These are phyloP conservation scores for Sporisorium scitamineum DNA, from an alignment of 1,284 basidiomycete species.

Conservation along the genomic window DNA sequence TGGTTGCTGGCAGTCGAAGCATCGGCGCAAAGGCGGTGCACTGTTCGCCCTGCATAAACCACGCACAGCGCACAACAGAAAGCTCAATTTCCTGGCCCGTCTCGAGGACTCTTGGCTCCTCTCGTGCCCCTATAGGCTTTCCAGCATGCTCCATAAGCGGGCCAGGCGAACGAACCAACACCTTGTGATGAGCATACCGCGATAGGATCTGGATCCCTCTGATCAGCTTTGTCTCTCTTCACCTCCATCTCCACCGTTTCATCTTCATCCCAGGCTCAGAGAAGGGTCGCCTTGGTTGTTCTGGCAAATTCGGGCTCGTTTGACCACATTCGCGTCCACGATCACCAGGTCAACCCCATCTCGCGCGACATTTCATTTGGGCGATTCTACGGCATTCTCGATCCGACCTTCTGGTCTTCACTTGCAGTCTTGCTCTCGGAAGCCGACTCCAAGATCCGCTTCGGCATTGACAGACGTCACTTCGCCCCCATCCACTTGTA, in stretches of 20 bases:
- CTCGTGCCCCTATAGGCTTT: neutral
- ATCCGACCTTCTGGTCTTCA: neutral
- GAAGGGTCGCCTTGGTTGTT: neutral
- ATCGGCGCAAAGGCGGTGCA: neutral
- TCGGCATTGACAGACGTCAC: neutral
- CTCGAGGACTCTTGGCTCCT: slow-evolving; percentile 1
- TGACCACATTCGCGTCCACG: neutral
- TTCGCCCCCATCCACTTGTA: neutral
- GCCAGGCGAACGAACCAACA: neutral
- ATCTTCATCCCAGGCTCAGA: neutral
- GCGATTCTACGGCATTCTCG: neutral
- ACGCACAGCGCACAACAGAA: neutral
- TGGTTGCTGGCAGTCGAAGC: neutral
- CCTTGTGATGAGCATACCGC: neutral
- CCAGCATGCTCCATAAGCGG: slow-evolving; percentile 3
- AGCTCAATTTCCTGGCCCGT: slow-evolving; percentile 2
- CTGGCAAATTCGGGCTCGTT: neutral
- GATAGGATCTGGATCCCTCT: neutral
- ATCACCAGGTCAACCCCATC: slow-evolving; percentile 1
- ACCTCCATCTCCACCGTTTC: slow-evolving; percentile 7
- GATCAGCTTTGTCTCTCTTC: neutral
- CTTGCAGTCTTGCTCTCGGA: neutral
- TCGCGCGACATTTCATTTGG: slow-evolving; percentile 34
- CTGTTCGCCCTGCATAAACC: neutral
- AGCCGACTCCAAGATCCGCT: neutral